Conservation (phyloP, 768 basidiomycete genomes). For the Panellus pusillus region DNA sequence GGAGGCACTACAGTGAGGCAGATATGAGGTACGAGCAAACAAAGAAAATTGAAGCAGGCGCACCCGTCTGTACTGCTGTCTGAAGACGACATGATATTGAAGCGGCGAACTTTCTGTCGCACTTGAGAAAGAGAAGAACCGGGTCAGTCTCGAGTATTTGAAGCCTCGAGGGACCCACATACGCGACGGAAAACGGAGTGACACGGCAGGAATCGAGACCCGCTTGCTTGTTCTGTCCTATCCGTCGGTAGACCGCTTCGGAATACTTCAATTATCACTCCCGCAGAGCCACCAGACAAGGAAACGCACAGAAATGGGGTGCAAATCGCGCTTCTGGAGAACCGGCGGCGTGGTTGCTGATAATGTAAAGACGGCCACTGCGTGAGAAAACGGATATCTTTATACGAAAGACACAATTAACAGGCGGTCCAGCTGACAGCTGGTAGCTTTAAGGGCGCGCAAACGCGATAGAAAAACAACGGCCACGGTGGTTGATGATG, state of each 20-base stretch:
- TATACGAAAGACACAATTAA: neutral
- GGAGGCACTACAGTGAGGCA: neutral
- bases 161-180: too few relatives aligned
- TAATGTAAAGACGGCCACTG: neutral
- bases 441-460: neutral
- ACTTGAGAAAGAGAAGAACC: neutral
- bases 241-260: too few relatives aligned
- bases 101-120: neutral
- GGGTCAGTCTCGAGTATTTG: neutral
- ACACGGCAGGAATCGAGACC: too few relatives aligned
- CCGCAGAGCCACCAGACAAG: too few relatives aligned
- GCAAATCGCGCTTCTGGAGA: too few relatives aligned
- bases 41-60: neutral
- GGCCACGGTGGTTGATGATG: slow-evolving; percentile 1
- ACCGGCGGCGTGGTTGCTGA: too few relatives aligned
- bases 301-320: too few relatives aligned
- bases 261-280: too few relatives aligned
- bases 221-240: too few relatives aligned
- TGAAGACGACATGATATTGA: slow-evolving; percentile 6
- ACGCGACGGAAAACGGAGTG: too few relatives aligned
- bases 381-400: neutral
- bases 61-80: slow-evolving; percentile 20
- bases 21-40: neutral
- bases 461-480: neutral
- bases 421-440: neutral